These are phyloP conservation scores for Teratosphaeria destructans DNA, from an alignment of 2,329 filamentous ascomycete genomes.

Conservation along the genomic window DNA sequence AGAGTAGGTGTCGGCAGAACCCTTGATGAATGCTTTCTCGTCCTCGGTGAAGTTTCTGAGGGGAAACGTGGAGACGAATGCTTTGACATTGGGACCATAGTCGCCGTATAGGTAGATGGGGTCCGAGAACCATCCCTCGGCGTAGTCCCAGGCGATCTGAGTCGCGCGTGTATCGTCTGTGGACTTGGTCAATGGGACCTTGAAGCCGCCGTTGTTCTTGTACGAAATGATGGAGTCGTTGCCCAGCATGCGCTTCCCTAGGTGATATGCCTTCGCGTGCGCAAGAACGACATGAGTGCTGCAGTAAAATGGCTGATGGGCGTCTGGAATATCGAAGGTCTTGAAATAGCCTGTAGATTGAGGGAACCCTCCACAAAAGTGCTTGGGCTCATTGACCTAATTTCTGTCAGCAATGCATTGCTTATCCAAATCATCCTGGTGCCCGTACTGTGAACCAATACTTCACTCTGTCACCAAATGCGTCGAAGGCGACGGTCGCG, in stretches of 20 bases:
- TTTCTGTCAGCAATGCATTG: constrained; percentile 18
- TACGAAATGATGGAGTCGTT: constrained; percentile 26
- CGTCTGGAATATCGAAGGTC: constrained; percentile 15
- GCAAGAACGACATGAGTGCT: constrained; percentile 16
- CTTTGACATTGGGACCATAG: constrained; percentile 17
- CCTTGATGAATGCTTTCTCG: constrained; percentile 22
- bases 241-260: constrained; percentile 32
- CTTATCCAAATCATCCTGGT: background rate
- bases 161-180: constrained; percentile 22
- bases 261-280: constrained; percentile 34
- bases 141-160: constrained; percentile 25
- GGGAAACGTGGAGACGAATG: constrained; percentile 13
- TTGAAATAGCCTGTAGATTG: constrained; percentile 25
- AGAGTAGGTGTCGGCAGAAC: constrained; percentile 26
- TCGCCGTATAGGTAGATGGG: constrained; percentile 35
- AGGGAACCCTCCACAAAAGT: constrained; percentile 27
- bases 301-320: background rate
- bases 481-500: constrained; percentile 27
- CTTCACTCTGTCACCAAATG: constrained; percentile 29
- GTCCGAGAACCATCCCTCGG: constrained; percentile 33
- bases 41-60: constrained; percentile 23
- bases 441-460: constrained; percentile 17
- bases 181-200: constrained; percentile 25
- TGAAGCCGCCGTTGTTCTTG: constrained; percentile 28
- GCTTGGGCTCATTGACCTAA: constrained; percentile 37